Evolutionary conservation across 331 rosid genomes (phyloP).

Genomic region (Pyrus hybrid): DNA sequence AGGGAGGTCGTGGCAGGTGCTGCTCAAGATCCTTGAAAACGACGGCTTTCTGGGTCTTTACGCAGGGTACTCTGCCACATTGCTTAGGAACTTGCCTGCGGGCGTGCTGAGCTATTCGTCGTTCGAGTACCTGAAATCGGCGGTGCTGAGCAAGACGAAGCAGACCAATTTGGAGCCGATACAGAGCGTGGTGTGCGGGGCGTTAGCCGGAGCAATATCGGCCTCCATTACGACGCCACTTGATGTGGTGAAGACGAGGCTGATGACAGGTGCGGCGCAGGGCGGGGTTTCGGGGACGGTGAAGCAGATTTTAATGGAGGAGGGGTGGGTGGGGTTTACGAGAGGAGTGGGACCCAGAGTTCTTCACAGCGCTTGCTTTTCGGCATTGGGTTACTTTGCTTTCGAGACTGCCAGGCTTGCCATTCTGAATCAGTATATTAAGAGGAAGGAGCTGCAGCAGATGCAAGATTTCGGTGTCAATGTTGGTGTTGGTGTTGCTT

Average conservation of each 20-base stretch:
- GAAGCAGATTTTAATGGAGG: conserved; percentile 61
- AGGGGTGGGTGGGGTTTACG: conserved; percentile 75
- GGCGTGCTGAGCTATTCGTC: conserved; percentile 87
- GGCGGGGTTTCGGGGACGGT: conserved; percentile 54
- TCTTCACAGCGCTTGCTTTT: conserved; percentile 82
- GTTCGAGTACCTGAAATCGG: conserved; percentile 75
- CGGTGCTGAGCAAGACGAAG: conserved; percentile 35
- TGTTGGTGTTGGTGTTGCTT: not conserved
- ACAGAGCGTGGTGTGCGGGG: conserved; percentile 84
- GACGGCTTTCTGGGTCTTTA: conserved; percentile 79
- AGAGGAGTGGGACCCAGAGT: conserved; percentile 95
- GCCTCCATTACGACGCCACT: conserved; percentile 84
- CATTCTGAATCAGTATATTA: conserved; percentile 49
- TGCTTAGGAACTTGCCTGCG: conserved; percentile 75
- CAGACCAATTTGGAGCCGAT: conserved; percentile 44
- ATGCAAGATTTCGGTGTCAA: conserved; percentile 21
- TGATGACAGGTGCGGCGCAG: conserved; percentile 65
- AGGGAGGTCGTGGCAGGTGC: conserved; percentile 70
- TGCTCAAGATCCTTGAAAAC: conserved; percentile 48
- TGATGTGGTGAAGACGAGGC: conserved; percentile 84
- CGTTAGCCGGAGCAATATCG: conserved; percentile 80
- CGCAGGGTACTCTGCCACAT: conserved; percentile 74
- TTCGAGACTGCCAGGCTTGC: conserved; percentile 86
- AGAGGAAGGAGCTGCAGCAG: conserved; percentile 41
- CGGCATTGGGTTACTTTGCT: conserved; percentile 87